Evolutionary conservation across 2,329 filamentous ascomycete genomes (phyloP), one percentile per base, ranked within the genome.

Genomic region (Colletotrichum chrysophilum): DNA sequence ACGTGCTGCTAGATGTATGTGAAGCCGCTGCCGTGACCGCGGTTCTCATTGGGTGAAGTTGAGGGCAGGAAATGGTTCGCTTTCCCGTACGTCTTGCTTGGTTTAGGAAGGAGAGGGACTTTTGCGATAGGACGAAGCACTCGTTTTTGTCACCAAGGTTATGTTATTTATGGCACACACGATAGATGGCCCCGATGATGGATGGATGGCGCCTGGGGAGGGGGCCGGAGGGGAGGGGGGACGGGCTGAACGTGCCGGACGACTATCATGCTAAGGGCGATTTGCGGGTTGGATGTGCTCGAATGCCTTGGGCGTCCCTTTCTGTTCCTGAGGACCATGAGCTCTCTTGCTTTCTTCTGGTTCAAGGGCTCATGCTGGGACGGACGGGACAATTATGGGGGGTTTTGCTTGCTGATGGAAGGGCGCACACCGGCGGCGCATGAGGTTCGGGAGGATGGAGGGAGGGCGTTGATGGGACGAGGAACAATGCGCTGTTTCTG

Each of bases 401-500:
- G 14, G 16, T 36, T 48, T 66, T 66, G 36, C 60, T 38, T 38
- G 60, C n/a, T n/a, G 36, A 56, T 43, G 21, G 28, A 28, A 38
- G n/a, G 30, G 55, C 18, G 62, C 12, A 21, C 16, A n/a, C 16
- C 14, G 21, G 52, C 56, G 36, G 64, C 65, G 70, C 74, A 74
- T 73, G 70, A 75, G 70, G 64, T 75, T 75, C 73, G 62, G 58
- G 43, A 48, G 56, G n/a, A 52, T 52, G 43, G 43, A 21, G 43
- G 43, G 43, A 52, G n/a, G n/a, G 43, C 43, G n/a, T 61, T 56
- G 70, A 74, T 76, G 74, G 70, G 74, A 76, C 58, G 74, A 69
- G 43, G 64, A 69, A 76, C 74, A 76, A 74, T 76, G 74, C 74
- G 74, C 64, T 65, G 74, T 76, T 76, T 76, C 74, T 76, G 48